These are phyloP conservation scores for Babesia ovis DNA, from an alignment of 169 alveolate genomes.

Conservation along the genomic window DNA sequence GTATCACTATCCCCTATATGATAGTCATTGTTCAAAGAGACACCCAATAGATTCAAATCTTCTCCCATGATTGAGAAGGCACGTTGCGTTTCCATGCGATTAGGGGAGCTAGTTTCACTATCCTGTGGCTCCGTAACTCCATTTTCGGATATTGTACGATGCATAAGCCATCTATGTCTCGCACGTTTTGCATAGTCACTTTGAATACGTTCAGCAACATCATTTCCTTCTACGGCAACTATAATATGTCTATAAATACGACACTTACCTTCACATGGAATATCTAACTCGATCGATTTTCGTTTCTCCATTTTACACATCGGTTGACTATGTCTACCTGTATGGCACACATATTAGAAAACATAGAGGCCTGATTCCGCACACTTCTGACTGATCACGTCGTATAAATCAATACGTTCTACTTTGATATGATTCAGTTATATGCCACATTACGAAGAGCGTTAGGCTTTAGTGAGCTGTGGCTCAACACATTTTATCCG, in stretches of 20 bases:
- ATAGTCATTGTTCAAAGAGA: neutral
- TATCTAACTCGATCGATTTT: neutral
- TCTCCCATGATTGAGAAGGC: constrained; percentile 14
- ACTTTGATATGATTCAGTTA: no score
- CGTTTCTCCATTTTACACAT: neutral
- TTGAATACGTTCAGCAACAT: neutral
- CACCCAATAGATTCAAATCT: constrained; percentile 15
- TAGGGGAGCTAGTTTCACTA: constrained; percentile 1
- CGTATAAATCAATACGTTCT: no score
- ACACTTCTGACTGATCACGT: no score
- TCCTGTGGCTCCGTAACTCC: neutral
- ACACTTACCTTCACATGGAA: neutral
- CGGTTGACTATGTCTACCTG: no score
- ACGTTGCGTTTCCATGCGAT: neutral
- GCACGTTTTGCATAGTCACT: neutral
- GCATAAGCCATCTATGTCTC: constrained; percentile 1
- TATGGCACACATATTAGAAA: no score
- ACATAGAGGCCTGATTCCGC: no score
- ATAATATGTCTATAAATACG: no score
- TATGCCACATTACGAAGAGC: no score
- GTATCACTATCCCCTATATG: neutral
- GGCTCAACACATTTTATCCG: no score
- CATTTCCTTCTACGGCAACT: neutral
- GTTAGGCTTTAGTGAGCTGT: no score
- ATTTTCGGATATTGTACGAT: neutral